Percentiles rank a stretch among this genome's conserved stretches.
Conservation (phyloP, 805 yeast species). For the Schwanniomyces vanrijiae region DNA sequence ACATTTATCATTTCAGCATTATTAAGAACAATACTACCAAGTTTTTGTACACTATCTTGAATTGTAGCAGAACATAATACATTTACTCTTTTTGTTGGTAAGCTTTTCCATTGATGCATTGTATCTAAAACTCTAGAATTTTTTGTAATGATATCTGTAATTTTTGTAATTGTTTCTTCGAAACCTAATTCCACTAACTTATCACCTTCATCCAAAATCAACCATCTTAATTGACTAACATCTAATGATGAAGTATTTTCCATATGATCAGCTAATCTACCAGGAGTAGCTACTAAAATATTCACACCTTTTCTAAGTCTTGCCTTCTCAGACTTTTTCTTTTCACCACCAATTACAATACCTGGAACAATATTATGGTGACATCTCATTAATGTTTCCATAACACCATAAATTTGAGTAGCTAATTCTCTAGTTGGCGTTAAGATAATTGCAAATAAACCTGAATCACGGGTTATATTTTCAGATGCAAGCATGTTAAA, state of each 20-base stretch:
- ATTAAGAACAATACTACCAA: constrained; percentile 75
- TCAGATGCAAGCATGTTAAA: constrained; percentile 67
- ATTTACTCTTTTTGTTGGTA: constrained; percentile 73
- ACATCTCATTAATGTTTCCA: constrained; percentile 69
- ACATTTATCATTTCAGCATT: constrained; percentile 69
- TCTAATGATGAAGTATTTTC: constrained; percentile 82
- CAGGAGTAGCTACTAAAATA: constrained; percentile 96
- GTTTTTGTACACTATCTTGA: constrained; percentile 72
- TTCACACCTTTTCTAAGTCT: constrained; percentile 94
- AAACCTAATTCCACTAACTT: constrained; percentile 93
- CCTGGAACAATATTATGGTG: constrained; percentile 94
- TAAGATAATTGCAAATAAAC: constrained; percentile 83
- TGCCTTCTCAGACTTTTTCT: constrained; percentile 95
- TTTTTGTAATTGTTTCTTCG: constrained; percentile 85
- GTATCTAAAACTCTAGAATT: constrained; percentile 38
- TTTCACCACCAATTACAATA: constrained; percentile 96
- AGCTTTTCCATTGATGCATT: constrained; percentile 44
- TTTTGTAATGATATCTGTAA: constrained; percentile 58
- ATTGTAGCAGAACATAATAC: constrained; percentile 94
- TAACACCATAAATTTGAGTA: constrained; percentile 79
- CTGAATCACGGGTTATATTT: constrained; percentile 60
- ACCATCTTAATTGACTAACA: constrained; percentile 72
- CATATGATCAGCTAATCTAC: constrained; percentile 90
- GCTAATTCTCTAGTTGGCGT: constrained; percentile 97
- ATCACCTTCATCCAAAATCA: constrained; percentile 97